Percentiles rank a stretch among this genome's conserved stretches.
Evolutionary conservation across 2,329 filamentous ascomycete genomes (phyloP).

Genomic region (Aspergillus arachidicola): DNA sequence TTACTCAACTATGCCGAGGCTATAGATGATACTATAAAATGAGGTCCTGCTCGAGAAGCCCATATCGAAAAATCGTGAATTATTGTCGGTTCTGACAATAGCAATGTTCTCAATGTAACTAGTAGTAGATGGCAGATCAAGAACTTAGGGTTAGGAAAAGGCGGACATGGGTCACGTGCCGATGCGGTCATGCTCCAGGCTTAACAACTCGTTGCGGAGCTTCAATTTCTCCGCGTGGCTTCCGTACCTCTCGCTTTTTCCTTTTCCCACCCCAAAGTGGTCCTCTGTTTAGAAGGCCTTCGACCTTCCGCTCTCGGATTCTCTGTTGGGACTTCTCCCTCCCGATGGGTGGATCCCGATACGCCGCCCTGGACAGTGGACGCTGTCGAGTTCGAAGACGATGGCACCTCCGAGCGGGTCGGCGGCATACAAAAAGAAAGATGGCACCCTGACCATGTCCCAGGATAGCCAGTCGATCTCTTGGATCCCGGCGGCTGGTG

Average conservation of each 20-base stretch:
- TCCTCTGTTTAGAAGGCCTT: constrained; percentile 2
- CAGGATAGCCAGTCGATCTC: constrained; percentile 72
- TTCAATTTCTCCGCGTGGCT: neutral
- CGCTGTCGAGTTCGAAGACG: constrained; percentile 38
- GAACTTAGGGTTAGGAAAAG: constrained; percentile 1
- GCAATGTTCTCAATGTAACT: no score
- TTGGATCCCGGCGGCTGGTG: constrained; percentile 73
- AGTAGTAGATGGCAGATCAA: no score
- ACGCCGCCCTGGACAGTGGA: constrained; percentile 40
- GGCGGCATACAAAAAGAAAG: constrained; percentile 91
- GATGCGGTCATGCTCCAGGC: neutral
- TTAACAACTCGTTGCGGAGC: constrained; percentile 1
- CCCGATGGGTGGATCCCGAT: constrained; percentile 40
- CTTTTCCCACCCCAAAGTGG: neutral
- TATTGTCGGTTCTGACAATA: no score
- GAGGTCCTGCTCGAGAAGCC: no score
- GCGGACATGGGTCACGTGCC: neutral
- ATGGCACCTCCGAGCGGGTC: constrained; percentile 61
- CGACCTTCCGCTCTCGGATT: constrained; percentile 24
- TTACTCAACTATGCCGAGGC: no score
- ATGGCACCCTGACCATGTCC: constrained; percentile 78
- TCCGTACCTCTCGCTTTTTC: neutral
- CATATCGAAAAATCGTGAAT: no score
- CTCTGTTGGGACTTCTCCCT: constrained; percentile 25
- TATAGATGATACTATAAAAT: no score